Evolutionary conservation across 2,329 filamentous ascomycete genomes (phyloP), one percentile per base, ranked within the genome.

Genomic region (Chaetoscypha palmicola): DNA sequence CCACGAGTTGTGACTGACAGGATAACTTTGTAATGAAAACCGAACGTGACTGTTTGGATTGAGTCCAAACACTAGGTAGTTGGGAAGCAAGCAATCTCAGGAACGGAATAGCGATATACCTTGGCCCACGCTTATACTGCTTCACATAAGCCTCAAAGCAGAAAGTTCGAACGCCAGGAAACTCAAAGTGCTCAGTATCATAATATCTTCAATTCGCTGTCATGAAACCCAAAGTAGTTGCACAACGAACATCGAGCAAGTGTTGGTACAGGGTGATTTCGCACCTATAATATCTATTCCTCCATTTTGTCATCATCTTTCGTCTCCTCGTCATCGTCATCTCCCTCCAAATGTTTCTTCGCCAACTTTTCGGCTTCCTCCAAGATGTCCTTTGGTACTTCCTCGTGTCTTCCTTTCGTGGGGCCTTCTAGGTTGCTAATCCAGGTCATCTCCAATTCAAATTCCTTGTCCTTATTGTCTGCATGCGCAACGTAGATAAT

Each of bases 401-500:
- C 88, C 67, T 91, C 77, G 64, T 98, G 92, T 59, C 83, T 80
- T 51, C 92, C 92, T 71, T 94, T 91, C 51, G 90, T 97, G 26
- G 90, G 89, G 4, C 90, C 91, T 54, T 86, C 79, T 37, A 81
- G 68, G 41, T 76, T 79, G 67, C 89, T 96, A 66, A 97, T 86
- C 92, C 92, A 98, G 47, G 87, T 94, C 89, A 98, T 94, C 73
- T 98, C 92, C 48, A 98, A 74, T 79, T 98, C 92, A 62, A 97
- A 98, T 54, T 97, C 92, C 75, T 98, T 98, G 70, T 97, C 92
- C 73, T 97, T 97, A 75, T 91, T 97, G 67, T 98, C 92, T 66
- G 97, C 92, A 64, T 98, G 92, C 38, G 91, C 90, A 48, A 95
- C 80, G 66, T 96, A 94, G 68, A 98, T 97, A 68, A 98, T 98